Conservation (phyloP, 495 filamentous ascomycete genomes). For the Penicillium bialowiezense region DNA sequence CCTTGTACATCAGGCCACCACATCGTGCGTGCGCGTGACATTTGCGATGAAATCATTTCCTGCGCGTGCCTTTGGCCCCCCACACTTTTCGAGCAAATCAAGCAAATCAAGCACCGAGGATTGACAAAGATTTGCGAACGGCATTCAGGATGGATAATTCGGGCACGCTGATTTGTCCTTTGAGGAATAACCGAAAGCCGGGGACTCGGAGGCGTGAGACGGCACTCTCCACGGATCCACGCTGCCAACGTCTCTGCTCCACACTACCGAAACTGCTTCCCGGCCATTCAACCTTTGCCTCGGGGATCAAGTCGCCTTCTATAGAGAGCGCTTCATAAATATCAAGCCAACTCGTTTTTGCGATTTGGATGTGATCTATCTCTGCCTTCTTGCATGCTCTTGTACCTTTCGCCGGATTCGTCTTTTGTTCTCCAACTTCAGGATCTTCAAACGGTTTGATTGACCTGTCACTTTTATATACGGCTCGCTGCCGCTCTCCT, state of each 20-base stretch:
- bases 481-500: background rate
- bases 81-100: background rate
- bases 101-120: slow-evolving; percentile 1
- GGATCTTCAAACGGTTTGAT: background rate
- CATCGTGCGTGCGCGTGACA: background rate
- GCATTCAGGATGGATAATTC: background rate
- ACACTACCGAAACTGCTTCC: slow-evolving; percentile 12
- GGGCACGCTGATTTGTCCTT: background rate
- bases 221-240: slow-evolving; percentile 11
- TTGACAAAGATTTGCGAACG: background rate
- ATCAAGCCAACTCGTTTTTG: background rate
- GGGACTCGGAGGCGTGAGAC: slow-evolving; percentile 1
- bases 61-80: background rate
- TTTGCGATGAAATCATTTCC: background rate
- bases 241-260: slow-evolving; percentile 1
- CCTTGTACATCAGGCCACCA: background rate
- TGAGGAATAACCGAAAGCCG: slow-evolving; percentile 2
- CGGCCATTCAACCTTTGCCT: slow-evolving; percentile 3
- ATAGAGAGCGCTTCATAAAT: slow-evolving; percentile 4
- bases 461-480: background rate
- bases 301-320: slow-evolving; percentile 1
- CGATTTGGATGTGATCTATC: background rate
- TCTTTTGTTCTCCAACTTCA: background rate
- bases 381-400: background rate
- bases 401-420: background rate